Percentiles rank a stretch among this genome's conserved stretches.
phyloP scores from a whole-genome alignment of 768 basidiomycete genomes.

The Gloeophyllum trabeum region DNA sequence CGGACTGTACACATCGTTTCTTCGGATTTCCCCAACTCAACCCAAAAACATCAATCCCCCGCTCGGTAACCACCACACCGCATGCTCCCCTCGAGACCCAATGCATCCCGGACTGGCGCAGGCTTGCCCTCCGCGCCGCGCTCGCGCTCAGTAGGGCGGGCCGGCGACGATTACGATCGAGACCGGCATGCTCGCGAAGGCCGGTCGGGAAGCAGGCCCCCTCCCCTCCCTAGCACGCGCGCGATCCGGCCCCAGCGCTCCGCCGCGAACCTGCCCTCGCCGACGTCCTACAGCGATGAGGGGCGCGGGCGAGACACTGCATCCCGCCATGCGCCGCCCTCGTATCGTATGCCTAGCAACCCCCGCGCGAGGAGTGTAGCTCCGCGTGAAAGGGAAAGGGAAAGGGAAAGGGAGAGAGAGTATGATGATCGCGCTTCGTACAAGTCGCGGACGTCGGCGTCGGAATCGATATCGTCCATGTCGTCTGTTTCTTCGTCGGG shows the following conservation, averaged over 20 bases:
- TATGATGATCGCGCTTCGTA: too few relatives aligned
- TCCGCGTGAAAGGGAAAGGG: not conserved
- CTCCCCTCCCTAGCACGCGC: constrained; percentile 5
- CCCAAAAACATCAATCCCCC: too few relatives aligned
- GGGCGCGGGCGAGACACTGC: too few relatives aligned
- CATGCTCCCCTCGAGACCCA: constrained; percentile 10
- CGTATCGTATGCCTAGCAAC: constrained; percentile 5
- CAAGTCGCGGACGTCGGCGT: too few relatives aligned
- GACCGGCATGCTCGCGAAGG: constrained; percentile 11
- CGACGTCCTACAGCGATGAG: constrained; percentile 1
- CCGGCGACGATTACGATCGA: constrained; percentile 3
- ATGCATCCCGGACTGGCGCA: constrained; percentile 7
- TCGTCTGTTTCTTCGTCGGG: constrained; percentile 9
- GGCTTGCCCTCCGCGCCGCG: constrained; percentile 30
- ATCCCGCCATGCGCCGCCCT: too few relatives aligned
- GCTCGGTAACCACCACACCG: too few relatives aligned
- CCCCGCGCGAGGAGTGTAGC: not conserved
- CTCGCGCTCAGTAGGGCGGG: constrained; percentile 22
- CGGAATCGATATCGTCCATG: not conserved
- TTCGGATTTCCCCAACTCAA: too few relatives aligned
- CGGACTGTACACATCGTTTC: too few relatives aligned
- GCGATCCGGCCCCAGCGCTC: constrained; percentile 14
- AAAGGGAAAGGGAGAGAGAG: too few relatives aligned
- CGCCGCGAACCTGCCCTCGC: constrained; percentile 5
- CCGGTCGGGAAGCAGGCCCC: constrained; percentile 4